These are phyloP conservation scores for Claviceps sp. DNA, from an alignment of 2,329 filamentous ascomycete genomes.

Conservation along the genomic window DNA sequence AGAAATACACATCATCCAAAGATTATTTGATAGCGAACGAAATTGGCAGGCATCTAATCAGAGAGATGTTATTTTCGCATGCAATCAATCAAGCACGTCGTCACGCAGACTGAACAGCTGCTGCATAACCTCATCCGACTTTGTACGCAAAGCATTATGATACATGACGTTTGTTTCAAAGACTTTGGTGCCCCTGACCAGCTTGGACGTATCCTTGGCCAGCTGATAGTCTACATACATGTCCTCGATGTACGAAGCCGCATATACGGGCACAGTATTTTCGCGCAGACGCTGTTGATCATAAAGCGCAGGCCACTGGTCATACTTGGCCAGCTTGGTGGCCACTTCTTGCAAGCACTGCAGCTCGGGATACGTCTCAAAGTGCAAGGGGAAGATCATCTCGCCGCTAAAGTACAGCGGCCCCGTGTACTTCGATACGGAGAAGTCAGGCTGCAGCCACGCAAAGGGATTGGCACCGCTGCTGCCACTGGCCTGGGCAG, in stretches of 20 bases:
- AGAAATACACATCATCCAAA: no score
- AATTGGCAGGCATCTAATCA: neutral
- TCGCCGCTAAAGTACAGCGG: slow-evolving; percentile 78
- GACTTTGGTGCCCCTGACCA: slow-evolving; percentile 64
- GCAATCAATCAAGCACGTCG: slow-evolving; percentile 39
- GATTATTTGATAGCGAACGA: no score
- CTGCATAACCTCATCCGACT: slow-evolving; percentile 62
- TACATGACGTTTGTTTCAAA: slow-evolving; percentile 81
- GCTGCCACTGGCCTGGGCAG: slow-evolving; percentile 17
- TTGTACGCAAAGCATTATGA: slow-evolving; percentile 66
- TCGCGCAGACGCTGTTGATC: slow-evolving; percentile 56
- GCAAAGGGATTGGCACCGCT: slow-evolving; percentile 22
- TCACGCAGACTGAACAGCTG: slow-evolving; percentile 68
- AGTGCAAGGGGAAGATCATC: slow-evolving; percentile 82
- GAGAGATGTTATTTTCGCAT: neutral
- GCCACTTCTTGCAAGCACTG: slow-evolving; percentile 54
- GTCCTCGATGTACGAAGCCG: slow-evolving; percentile 71
- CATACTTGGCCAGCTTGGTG: slow-evolving; percentile 51
- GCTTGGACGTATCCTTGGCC: slow-evolving; percentile 57
- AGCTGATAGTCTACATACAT: slow-evolving; percentile 82
- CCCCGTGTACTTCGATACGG: slow-evolving; percentile 14
- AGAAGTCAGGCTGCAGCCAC: slow-evolving; percentile 32
- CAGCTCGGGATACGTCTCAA: slow-evolving; percentile 68
- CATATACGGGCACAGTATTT: slow-evolving; percentile 78
- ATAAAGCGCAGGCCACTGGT: slow-evolving; percentile 66